Conservation (phyloP, 176 grass and related monocot genomes). For the Zizania latifolia region DNA sequence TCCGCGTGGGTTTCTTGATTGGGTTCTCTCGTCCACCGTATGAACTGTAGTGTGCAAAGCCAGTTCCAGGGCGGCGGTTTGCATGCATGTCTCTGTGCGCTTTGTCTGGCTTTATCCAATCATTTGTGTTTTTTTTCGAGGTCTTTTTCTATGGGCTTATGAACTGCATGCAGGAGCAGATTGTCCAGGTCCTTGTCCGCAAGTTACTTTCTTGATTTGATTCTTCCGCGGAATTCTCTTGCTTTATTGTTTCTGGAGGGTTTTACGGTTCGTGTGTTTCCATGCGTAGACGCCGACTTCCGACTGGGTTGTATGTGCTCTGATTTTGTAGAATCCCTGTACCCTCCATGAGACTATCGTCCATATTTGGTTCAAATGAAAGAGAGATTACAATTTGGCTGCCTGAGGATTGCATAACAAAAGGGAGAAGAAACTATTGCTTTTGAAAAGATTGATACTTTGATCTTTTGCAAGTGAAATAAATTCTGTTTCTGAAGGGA, state of each 20-base stretch:
- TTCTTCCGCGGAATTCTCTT: constrained; percentile 21
- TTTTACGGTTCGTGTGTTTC: background rate
- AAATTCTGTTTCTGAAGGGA: background rate
- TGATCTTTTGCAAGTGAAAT: background rate
- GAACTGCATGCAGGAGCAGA: constrained; percentile 26
- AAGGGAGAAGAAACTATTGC: background rate
- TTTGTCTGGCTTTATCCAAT: constrained; percentile 27
- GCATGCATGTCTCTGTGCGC: constrained; percentile 26
- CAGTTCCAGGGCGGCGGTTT: constrained; percentile 13
- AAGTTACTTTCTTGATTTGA: constrained; percentile 28
- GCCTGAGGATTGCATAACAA: background rate
- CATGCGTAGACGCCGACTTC: background rate
- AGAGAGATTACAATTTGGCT: background rate
- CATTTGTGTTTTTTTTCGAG: constrained; percentile 22
- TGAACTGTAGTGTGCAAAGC: background rate
- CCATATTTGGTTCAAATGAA: too few species aligned
- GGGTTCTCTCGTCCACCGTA: background rate
- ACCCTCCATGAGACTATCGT: too few species aligned
- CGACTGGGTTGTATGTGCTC: background rate
- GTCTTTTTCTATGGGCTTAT: constrained; percentile 39
- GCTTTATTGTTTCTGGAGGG: background rate
- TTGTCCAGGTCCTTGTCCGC: constrained; percentile 39
- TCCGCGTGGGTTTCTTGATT: constrained; percentile 10
- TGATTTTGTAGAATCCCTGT: too few species aligned
- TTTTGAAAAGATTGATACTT: constrained; percentile 2